Evolutionary conservation across 139 green algal species (phyloP).

Genomic region (Bryopsis sp.): DNA sequence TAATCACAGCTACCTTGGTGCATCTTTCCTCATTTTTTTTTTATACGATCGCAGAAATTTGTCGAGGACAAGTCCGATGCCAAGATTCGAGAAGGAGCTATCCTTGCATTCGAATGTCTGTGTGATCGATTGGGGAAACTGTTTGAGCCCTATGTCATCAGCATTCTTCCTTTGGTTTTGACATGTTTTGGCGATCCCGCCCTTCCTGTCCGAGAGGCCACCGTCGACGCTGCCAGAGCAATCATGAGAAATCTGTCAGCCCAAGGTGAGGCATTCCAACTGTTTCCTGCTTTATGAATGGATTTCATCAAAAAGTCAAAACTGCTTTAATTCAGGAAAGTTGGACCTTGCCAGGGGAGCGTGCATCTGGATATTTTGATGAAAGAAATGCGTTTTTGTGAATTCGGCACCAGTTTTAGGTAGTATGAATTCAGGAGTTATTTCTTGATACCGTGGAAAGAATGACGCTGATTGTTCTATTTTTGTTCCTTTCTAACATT

Average conservation of each 20-base stretch:
- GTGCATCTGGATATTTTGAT: too few species aligned
- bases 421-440: too few species aligned
- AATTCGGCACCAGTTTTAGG: too few species aligned
- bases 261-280: too few species aligned
- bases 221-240: conserved; percentile 61
- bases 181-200: conserved; percentile 76
- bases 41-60: not conserved
- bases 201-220: conserved; percentile 57
- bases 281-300: too few species aligned
- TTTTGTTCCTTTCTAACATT: too few species aligned
- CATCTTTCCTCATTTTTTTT: conserved; percentile 4
- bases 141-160: conserved; percentile 98
- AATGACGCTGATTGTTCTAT: not conserved
- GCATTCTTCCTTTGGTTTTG: conserved; percentile 87
- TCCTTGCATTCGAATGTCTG: conserved; percentile 91
- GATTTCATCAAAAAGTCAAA: too few species aligned
- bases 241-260: conserved; percentile 86
- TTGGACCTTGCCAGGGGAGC: too few species aligned
- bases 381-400: too few species aligned
- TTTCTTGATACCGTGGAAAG: too few species aligned
- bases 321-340: too few species aligned
- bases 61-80: conserved; percentile 36
- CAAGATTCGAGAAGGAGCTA: conserved; percentile 62
- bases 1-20: not conserved
- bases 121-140: conserved; percentile 83